Conservation (phyloP, 257 asterid genomes). For the Nicotiana tomentosiformis region DNA sequence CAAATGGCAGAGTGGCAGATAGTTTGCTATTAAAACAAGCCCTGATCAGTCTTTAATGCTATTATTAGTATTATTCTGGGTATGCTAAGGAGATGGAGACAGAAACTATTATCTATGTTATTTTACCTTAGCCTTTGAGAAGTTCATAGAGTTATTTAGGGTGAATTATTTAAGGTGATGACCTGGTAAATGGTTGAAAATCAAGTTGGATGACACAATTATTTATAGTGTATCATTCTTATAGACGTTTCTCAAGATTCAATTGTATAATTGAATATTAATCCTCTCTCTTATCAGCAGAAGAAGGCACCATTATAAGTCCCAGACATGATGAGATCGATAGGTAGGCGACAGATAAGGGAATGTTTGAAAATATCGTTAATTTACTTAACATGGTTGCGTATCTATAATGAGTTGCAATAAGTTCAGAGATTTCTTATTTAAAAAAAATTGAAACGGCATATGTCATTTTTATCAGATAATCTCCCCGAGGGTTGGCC, state of each 20-base stretch:
- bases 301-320: background rate
- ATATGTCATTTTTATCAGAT: too few relatives aligned
- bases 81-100: background rate
- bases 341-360: constrained; percentile 3
- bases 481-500: too few relatives aligned
- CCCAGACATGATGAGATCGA: background rate
- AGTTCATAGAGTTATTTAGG: background rate
- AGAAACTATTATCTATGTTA: background rate
- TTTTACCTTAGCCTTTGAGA: background rate
- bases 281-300: too few relatives aligned
- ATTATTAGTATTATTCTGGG: background rate
- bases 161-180: background rate
- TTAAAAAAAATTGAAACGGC: background rate
- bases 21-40: background rate
- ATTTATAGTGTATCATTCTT: background rate
- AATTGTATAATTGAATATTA: too few relatives aligned
- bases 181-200: background rate
- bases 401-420: background rate
- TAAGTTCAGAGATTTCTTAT: background rate
- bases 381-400: background rate
- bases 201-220: background rate
- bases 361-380: background rate
- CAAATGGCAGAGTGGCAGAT: background rate
- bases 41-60: too few relatives aligned
- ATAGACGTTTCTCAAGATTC: background rate